phyloP scores from a whole-genome alignment of 345 rosid species.

The Populus simonii region DNA sequence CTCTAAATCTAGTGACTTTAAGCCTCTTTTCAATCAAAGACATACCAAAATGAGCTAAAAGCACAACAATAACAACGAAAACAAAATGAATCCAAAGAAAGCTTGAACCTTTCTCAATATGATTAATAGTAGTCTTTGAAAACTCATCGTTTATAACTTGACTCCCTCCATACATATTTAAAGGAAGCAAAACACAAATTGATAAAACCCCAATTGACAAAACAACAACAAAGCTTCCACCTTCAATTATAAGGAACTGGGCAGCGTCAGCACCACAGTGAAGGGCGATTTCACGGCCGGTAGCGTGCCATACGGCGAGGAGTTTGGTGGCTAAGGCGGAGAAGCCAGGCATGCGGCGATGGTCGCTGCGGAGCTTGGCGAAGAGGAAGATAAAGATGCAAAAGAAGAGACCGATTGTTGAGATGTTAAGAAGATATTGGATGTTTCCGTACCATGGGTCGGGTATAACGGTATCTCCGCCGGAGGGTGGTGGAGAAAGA shows the following conservation, averaged over 20 bases:
- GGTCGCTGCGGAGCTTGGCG: slow-evolving; percentile 94
- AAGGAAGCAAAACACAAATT: slow-evolving; percentile 62
- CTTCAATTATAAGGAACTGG: slow-evolving; percentile 83
- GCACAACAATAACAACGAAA: slow-evolving; percentile 58
- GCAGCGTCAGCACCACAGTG: slow-evolving; percentile 98
- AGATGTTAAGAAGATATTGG: slow-evolving; percentile 87
- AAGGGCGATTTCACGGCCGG: slow-evolving; percentile 74
- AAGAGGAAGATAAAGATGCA: slow-evolving; percentile 85
- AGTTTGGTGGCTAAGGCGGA: slow-evolving; percentile 68
- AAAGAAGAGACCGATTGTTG: slow-evolving; percentile 68
- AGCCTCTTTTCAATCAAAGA: slow-evolving; percentile 61
- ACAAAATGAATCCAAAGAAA: slow-evolving; percentile 84
- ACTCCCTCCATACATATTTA: slow-evolving; percentile 80
- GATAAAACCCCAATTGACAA: slow-evolving; percentile 50
- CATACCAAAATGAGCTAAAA: slow-evolving; percentile 67
- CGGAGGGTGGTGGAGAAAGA: slow-evolving; percentile 29
- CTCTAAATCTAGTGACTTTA: slow-evolving; percentile 85
- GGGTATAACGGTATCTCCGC: slow-evolving; percentile 31
- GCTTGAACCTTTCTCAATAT: slow-evolving; percentile 72
- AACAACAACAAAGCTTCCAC: slow-evolving; percentile 74
- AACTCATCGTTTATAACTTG: slow-evolving; percentile 71
- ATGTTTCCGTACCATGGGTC: slow-evolving; percentile 90
- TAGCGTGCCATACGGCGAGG: slow-evolving; percentile 95
- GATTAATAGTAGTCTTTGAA: slow-evolving; percentile 80
- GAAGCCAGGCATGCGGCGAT: slow-evolving; percentile 82